These are phyloP conservation scores for Porodaedalea pini DNA, from an alignment of 1,284 basidiomycete species.

Conservation along the genomic window DNA sequence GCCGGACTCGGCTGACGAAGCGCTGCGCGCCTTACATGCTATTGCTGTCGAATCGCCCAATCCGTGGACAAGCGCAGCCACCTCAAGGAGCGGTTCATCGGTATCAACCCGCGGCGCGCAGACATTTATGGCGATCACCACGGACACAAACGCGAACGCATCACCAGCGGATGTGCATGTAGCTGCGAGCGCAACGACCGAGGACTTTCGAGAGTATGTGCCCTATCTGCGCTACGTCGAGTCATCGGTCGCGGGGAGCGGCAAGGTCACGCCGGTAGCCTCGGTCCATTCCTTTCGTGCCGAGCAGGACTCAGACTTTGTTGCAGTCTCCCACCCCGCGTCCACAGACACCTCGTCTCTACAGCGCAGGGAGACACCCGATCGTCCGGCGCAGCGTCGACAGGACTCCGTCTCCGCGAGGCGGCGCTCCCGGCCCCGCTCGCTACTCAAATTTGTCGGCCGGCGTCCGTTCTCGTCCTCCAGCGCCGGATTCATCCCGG, in stretches of 20 bases:
- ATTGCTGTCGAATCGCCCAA: constrained; percentile 12
- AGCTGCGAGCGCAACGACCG: constrained; percentile 13
- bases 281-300: constrained; percentile 19
- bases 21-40: constrained; percentile 18
- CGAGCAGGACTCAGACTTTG: not conserved
- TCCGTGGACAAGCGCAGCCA: constrained; percentile 3
- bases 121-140: constrained; percentile 20
- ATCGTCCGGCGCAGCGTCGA: constrained; percentile 5
- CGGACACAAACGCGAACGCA: constrained; percentile 10
- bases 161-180: not conserved
- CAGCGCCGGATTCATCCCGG: constrained; percentile 15
- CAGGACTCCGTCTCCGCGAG: constrained; percentile 4
- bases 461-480: constrained; percentile 21
- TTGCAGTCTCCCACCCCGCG: not conserved
- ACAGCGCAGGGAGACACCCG: constrained; percentile 15
- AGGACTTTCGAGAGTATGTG: constrained; percentile 19
- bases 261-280: not conserved
- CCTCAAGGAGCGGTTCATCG: constrained; percentile 13
- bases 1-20: constrained; percentile 17
- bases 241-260: constrained; percentile 11
- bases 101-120: constrained; percentile 9
- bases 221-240: constrained; percentile 19
- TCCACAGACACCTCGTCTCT: constrained; percentile 2
- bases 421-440: constrained; percentile 13
- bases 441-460: constrained; percentile 20